Evolutionary conservation across 805 yeast genomes (phyloP), one percentile per base, ranked within the genome.

Genomic region (Candida nanaspora): DNA sequence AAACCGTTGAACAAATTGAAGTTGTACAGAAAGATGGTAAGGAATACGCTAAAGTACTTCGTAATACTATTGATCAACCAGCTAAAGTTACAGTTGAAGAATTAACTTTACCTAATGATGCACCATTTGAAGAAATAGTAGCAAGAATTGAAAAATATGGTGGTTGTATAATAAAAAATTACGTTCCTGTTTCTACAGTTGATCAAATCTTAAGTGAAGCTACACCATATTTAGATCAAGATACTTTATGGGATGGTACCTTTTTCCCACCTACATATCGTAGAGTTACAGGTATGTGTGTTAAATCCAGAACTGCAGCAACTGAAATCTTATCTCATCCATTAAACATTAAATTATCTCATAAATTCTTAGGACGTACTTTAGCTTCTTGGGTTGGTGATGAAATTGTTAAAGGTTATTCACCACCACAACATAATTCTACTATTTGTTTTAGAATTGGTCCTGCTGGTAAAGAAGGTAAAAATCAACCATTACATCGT

Each of bases 181-280:
- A 41, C 39, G 34, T 50, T 19, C 33, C 43, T 10, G 33, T 30
- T 6, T 43, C 41, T 10, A 37, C 19, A 3, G 38, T 44, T 35
- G 50, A 46, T 3, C 21, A 38, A 21, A 47, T 51, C 37, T 41
- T 41, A n/a, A 35, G 41, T 3, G 55, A 53, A 21, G 40, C 47
- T 16, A 39, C 43, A 6, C 57, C 57, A 10, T 44, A 43, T 26
- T 44, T 48, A 33, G 51, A 47, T 40, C 44, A 49, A 9, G 48
- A 50, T 37, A 38, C 40, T 20, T 32, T 45, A 13, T 50, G 54
- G 54, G 47, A 53, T 30, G 56, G 46, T 18, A 35, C 34, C 19
- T 52, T 51, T 10, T 51, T 51, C 41, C 56, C 57, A 21, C 33
- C 29, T 25, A 47, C 49, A 28, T 49, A 53, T 11, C 44, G 50